These are phyloP conservation scores for Candida andamanensis DNA, from an alignment of 805 yeast genomes.

Conservation along the genomic window DNA sequence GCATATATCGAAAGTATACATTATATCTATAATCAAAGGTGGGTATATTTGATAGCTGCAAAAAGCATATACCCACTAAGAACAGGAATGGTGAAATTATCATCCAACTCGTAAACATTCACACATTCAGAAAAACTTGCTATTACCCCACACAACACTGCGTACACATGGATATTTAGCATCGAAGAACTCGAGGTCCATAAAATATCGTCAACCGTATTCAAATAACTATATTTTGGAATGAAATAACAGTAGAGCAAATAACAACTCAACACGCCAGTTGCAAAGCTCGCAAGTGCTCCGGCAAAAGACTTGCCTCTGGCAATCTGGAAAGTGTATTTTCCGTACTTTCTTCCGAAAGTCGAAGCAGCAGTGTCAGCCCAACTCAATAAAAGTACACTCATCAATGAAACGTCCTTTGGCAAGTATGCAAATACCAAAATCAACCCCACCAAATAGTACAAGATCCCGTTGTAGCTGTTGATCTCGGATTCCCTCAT, in stretches of 20 bases:
- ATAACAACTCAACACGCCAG: constrained; percentile 66
- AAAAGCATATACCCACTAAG: constrained; percentile 66
- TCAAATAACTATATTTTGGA: constrained; percentile 52
- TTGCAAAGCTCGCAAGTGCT: constrained; percentile 73
- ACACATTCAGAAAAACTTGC: constrained; percentile 87
- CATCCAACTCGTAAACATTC: constrained; percentile 74
- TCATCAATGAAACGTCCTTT: constrained; percentile 74
- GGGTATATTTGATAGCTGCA: constrained; percentile 29
- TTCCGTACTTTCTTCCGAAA: constrained; percentile 81
- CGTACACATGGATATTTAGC: constrained; percentile 47
- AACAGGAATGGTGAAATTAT: constrained; percentile 91
- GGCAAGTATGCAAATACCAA: constrained; percentile 66
- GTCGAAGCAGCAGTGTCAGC: constrained; percentile 97
- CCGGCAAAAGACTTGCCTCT: constrained; percentile 86
- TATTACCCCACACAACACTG: constrained; percentile 66
- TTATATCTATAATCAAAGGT: background rate
- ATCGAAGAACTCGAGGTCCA: constrained; percentile 63
- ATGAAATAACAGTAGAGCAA: constrained; percentile 68
- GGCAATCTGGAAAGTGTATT: constrained; percentile 72
- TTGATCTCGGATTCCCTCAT: constrained; percentile 81
- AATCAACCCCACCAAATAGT: constrained; percentile 76
- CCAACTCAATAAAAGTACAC: constrained; percentile 85
- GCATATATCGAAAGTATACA: too few species aligned
- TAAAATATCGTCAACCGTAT: constrained; percentile 51
- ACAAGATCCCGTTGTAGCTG: constrained; percentile 75